Percentiles rank a stretch among this genome's conserved stretches.
Evolutionary conservation across 2,329 filamentous ascomycete genomes (phyloP).

Genomic region (Penicillium sp.): DNA sequence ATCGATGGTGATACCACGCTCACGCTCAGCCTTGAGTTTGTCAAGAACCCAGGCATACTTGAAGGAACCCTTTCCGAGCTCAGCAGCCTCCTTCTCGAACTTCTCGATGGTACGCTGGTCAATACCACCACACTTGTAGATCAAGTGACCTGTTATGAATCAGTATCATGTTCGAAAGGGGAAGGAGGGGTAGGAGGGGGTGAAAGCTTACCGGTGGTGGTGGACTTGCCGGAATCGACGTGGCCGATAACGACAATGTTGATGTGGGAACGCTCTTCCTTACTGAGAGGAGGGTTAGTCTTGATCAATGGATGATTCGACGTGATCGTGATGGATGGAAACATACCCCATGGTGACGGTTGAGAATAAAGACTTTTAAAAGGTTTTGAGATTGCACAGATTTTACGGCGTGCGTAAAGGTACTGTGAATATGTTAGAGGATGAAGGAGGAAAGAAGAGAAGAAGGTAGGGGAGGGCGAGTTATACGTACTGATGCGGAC

Average conservation of each 20-base stretch:
- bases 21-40: constrained; percentile 99
- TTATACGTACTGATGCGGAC: constrained; percentile 51
- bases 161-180: constrained; percentile 24
- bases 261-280: constrained; percentile 93
- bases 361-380: constrained; percentile 46
- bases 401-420: constrained; percentile 56
- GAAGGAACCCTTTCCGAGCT: constrained; percentile 99
- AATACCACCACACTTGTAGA: constrained; percentile 99
- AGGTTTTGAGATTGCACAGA: constrained; percentile 48
- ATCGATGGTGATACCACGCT: constrained; percentile 99
- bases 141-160: constrained; percentile 71
- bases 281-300: constrained; percentile 59
- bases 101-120: constrained; percentile 99
- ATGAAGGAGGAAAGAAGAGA: constrained; percentile 20
- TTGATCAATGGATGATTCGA: not conserved
- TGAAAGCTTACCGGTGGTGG: constrained; percentile 75
- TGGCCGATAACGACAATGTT: constrained; percentile 99
- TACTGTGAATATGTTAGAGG: constrained; percentile 40
- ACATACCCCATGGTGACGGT: constrained; percentile 64
- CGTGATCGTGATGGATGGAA: not conserved
- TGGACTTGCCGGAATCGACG: constrained; percentile 99
- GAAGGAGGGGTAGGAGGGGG: constrained; percentile 27
- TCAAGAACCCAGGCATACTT: constrained; percentile 99
- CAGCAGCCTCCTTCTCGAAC: constrained; percentile 99
- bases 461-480: constrained; percentile 27